Base-by-base conservation (phyloP, 1,139 yeast species). In the Chernovozyma aurita region DNA sequence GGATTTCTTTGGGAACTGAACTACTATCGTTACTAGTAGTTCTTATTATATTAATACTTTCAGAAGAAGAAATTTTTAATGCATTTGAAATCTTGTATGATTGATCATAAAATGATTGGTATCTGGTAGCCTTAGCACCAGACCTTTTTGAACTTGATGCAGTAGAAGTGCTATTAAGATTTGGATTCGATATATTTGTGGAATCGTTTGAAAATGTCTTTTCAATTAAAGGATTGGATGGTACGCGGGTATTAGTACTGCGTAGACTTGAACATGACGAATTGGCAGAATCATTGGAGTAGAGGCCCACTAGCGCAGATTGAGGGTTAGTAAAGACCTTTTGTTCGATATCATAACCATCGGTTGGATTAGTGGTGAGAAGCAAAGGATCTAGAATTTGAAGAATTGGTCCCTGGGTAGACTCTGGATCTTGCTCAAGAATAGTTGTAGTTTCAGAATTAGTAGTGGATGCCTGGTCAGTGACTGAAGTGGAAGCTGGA, bases 91-190 rank as follows among this genome's bases (percentile, higher is more conserved):
- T 57, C 34, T 70, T 56, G 35, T 59, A 57, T 4, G 74, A 67
- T 44, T 70, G 75, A 43, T 71, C 76, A 43, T 73, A 73, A 46
- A 73, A 70, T 8, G 63, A 65, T 48, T 73, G 76, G 43, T 73
- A 74, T 34, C 78, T 50, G 31, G 64, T 64, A 3, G 78, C 78
- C 38, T 69, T 63, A n/a, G 77, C 76, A 4, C 66, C 70, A 3
- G 62, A 65, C 40, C 69, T 51, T 48, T 53, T 65, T 2, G 55
- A 48, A 6, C 55, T 49, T 14, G 50, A 42, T n/a, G 69, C 65
- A n/a, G n/a, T n/a, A n/a, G n/a, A n/a, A 0, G 61, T 57, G 9
- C 57, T 43, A 6, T 30, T 30, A 9, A 12, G 14, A 6, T 21
- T 21, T 21, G n/a, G n/a, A n/a, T n/a, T n/a, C n/a, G n/a, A n/a